These are phyloP conservation scores for Mycena rebaudengoi DNA, from an alignment of 768 basidiomycete genomes.

Conservation along the genomic window DNA sequence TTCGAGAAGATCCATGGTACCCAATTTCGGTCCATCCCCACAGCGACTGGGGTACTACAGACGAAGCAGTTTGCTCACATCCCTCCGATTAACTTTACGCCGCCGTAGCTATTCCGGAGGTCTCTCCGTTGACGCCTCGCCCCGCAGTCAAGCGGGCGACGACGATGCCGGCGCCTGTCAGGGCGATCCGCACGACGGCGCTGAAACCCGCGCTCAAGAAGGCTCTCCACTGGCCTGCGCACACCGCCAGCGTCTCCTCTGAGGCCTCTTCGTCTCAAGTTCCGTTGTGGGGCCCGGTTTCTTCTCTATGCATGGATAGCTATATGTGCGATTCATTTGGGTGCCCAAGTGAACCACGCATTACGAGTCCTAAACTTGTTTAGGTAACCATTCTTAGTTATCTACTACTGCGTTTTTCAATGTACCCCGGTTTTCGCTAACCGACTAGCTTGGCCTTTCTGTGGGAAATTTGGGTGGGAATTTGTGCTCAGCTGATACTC, in stretches of 20 bases:
- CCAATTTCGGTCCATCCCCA: slow-evolving; percentile 14
- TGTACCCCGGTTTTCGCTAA: no score
- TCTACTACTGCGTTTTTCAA: no score
- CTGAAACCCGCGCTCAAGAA: background rate
- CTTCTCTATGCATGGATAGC: no score
- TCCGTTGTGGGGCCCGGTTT: no score
- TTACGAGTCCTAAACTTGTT: no score
- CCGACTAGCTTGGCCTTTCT: no score
- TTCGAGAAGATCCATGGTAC: slow-evolving; percentile 18
- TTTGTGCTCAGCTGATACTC: no score
- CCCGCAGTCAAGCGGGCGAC: background rate
- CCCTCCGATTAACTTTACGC: slow-evolving; percentile 23
- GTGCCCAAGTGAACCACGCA: no score
- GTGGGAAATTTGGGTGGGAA: no score
- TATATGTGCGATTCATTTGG: no score
- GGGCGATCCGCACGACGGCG: background rate
- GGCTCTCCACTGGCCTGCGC: background rate
- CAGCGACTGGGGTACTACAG: slow-evolving; percentile 15
- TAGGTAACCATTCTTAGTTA: no score
- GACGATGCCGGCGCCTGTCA: slow-evolving; percentile 9
- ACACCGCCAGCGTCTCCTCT: background rate
- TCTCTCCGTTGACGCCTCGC: background rate
- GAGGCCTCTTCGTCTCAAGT: background rate
- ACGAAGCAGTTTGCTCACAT: slow-evolving; percentile 21
- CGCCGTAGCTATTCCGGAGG: background rate